Percentiles rank a stretch among this genome's conserved stretches.
phyloP scores from a whole-genome alignment of 1,139 yeast genomes.

The Geotrichum australiense region DNA sequence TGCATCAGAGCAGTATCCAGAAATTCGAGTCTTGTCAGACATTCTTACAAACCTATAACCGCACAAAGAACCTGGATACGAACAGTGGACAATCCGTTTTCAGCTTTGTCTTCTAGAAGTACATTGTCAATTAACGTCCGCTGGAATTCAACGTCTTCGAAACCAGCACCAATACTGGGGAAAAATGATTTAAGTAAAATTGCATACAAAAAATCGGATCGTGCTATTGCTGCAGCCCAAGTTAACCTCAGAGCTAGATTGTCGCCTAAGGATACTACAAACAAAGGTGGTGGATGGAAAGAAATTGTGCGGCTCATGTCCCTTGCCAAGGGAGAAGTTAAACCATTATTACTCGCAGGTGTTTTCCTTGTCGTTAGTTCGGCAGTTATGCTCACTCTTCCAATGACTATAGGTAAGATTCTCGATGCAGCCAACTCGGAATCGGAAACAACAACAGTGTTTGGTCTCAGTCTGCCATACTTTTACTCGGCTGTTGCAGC shows the following conservation, averaged over 20 bases:
- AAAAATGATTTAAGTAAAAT: slow-evolving; percentile 5
- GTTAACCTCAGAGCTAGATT: slow-evolving; percentile 33
- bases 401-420: slow-evolving; percentile 72
- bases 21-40: no score
- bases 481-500: slow-evolving; percentile 47
- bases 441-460: slow-evolving; percentile 36
- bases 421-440: slow-evolving; percentile 49
- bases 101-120: neutral
- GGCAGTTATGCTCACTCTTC: slow-evolving; percentile 64
- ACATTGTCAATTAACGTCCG: no score
- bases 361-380: slow-evolving; percentile 51
- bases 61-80: no score
- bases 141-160: no score
- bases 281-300: slow-evolving; percentile 34
- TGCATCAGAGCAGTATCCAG: no score
- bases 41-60: no score
- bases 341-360: slow-evolving; percentile 52
- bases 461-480: slow-evolving; percentile 43
- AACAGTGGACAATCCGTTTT: no score
- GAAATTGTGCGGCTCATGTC: slow-evolving; percentile 47
- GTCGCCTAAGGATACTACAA: slow-evolving; percentile 23
- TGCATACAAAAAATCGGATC: slow-evolving; percentile 23
- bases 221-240: slow-evolving; percentile 32
- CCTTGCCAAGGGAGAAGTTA: slow-evolving; percentile 46
- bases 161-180: neutral